Evolutionary conservation across 768 basidiomycete species (phyloP).

Genomic region (Kwoniella newhampshirensis): DNA sequence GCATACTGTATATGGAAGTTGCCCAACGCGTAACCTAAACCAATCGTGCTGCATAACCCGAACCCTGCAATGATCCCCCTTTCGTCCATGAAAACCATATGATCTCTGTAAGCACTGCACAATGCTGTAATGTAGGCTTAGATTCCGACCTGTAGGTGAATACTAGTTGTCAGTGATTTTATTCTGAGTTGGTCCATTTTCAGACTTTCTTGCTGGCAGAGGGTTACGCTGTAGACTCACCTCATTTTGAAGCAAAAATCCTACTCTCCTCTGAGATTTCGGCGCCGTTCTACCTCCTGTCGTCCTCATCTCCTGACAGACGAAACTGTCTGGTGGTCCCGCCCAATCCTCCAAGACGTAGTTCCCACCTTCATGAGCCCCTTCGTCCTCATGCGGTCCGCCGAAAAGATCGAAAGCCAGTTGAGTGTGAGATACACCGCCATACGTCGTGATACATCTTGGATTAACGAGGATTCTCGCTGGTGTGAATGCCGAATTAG

Average conservation of each 20-base stretch:
- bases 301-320: slow-evolving; percentile 79
- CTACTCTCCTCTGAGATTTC: slow-evolving; percentile 53
- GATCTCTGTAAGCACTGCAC: too few species aligned
- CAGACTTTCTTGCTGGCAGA: too few species aligned
- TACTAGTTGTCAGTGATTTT: too few species aligned
- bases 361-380: slow-evolving; percentile 57
- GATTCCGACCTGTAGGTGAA: neutral
- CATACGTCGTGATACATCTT: slow-evolving; percentile 95
- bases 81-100: too few species aligned
- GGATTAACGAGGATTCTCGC: slow-evolving; percentile 94
- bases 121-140: too few species aligned
- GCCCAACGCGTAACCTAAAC: too few species aligned
- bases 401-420: slow-evolving; percentile 94
- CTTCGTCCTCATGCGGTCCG: slow-evolving; percentile 64
- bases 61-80: too few species aligned
- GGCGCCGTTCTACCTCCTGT: slow-evolving; percentile 55
- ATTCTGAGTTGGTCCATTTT: too few species aligned
- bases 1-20: too few species aligned
- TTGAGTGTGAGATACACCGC: slow-evolving; percentile 93
- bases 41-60: too few species aligned
- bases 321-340: slow-evolving; percentile 93
- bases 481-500: slow-evolving; percentile 80
- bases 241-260: slow-evolving; percentile 54
- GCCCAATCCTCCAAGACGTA: slow-evolving; percentile 94
- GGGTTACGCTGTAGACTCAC: slow-evolving; percentile 27